phyloP scores from a whole-genome alignment of 148 eudicot genomes.

The Silene uniflora region DNA sequence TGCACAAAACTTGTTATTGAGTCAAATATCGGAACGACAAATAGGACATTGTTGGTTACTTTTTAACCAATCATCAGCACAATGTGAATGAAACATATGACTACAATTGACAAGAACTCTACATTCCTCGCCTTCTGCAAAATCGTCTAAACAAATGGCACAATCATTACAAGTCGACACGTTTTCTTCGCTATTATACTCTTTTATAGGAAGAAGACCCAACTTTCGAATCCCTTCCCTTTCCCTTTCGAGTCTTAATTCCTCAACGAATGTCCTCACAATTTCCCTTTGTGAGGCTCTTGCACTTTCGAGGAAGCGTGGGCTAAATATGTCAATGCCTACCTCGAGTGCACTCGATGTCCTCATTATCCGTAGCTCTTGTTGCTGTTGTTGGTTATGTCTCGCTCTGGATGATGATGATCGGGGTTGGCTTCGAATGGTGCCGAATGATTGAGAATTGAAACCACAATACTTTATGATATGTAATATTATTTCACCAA shows the following conservation, averaged over 20 bases:
- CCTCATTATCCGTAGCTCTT: not conserved
- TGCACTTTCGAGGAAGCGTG: constrained; percentile 19
- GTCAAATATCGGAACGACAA: constrained; percentile 29
- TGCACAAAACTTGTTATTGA: not conserved
- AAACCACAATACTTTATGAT: not conserved
- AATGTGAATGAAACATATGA: constrained; percentile 32
- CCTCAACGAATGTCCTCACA: constrained; percentile 15
- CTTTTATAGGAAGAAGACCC: constrained; percentile 4
- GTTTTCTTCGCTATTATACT: constrained; percentile 12
- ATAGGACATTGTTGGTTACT: constrained; percentile 30
- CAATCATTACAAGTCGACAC: constrained; percentile 28
- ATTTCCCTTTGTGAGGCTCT: constrained; percentile 16
- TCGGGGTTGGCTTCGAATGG: not conserved
- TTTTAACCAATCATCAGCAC: constrained; percentile 30
- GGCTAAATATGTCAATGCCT: constrained; percentile 18
- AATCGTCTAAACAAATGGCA: constrained; percentile 37
- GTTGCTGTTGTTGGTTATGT: not conserved
- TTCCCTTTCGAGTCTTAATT: constrained; percentile 16
- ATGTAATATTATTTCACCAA: constrained; percentile 16
- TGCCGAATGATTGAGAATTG: not conserved
- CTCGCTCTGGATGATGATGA: not conserved
- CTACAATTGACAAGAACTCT: constrained; percentile 31
- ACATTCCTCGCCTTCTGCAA: constrained; percentile 29
- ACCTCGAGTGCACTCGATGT: not conserved
- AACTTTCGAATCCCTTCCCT: constrained; percentile 19